Evolutionary conservation across 2,329 filamentous ascomycete genomes (phyloP).

Genomic region (Spiromastix sp.): DNA sequence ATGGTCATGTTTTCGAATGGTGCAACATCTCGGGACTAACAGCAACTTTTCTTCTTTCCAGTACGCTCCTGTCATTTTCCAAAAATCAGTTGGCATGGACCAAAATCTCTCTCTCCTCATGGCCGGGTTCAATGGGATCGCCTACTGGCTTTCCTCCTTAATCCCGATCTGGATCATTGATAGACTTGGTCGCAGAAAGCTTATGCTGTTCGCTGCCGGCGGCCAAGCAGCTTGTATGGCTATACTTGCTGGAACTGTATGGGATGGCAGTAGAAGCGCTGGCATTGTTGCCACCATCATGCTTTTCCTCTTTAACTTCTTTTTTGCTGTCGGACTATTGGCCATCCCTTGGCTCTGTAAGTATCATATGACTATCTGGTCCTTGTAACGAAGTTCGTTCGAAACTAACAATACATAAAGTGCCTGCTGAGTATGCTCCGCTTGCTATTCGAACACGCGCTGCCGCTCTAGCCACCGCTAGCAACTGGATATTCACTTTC

Average conservation of each 20-base stretch:
- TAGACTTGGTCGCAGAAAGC: constrained; percentile 10
- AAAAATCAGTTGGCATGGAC: constrained; percentile 29
- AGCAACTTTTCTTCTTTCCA: no score
- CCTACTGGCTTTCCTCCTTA: constrained; percentile 24
- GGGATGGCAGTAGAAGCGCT: constrained; percentile 13
- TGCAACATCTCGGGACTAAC: no score
- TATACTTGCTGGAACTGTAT: constrained; percentile 21
- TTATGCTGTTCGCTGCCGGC: constrained; percentile 12
- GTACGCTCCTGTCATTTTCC: constrained; percentile 27
- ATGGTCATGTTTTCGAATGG: neutral
- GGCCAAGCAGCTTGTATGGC: constrained; percentile 21
- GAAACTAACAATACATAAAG: constrained; percentile 7
- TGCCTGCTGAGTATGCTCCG: constrained; percentile 37
- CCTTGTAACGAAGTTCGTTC: no score
- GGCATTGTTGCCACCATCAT: constrained; percentile 13
- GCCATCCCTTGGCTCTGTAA: constrained; percentile 34
- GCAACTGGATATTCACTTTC: constrained; percentile 41
- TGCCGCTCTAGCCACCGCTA: constrained; percentile 39
- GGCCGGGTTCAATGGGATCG: constrained; percentile 27
- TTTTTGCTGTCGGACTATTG: constrained; percentile 18
- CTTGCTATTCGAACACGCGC: constrained; percentile 40
- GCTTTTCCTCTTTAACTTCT: constrained; percentile 11
- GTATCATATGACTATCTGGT: no score
- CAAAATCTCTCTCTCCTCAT: constrained; percentile 22
- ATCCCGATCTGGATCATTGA: constrained; percentile 21